Conservation (phyloP, 305 asterid species). For the Withania somnifera region DNA sequence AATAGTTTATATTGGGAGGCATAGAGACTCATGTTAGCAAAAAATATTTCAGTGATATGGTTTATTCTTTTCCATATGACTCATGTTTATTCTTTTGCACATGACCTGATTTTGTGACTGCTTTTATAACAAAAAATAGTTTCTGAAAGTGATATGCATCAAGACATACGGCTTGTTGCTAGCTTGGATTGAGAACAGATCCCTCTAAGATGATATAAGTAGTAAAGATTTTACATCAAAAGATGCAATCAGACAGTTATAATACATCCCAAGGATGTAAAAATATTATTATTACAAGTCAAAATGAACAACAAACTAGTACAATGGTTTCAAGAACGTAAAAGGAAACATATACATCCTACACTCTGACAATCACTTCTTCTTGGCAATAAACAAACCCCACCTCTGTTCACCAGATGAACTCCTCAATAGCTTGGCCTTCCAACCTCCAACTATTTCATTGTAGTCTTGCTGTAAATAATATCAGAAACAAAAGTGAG, state of each 20-base stretch:
- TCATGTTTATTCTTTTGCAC: too few relatives aligned
- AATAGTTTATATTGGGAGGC: neutral
- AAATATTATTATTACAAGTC: neutral
- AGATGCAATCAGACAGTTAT: neutral
- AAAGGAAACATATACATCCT: neutral
- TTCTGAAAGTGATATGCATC: neutral
- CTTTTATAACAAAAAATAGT: too few relatives aligned
- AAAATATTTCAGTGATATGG: neutral
- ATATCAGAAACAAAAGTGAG: neutral
- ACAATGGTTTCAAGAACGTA: neutral
- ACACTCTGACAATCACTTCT: constrained; percentile 6
- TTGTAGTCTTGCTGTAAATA: constrained; percentile 60
- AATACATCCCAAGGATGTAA: neutral
- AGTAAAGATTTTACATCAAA: neutral
- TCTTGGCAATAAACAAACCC: constrained; percentile 87
- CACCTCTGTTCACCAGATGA: constrained; percentile 91
- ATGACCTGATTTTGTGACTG: neutral
- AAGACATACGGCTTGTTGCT: neutral
- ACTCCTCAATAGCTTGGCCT: constrained; percentile 68
- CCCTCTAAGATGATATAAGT: neutral
- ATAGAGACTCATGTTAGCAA: neutral
- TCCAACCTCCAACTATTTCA: constrained; percentile 89
- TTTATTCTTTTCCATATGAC: too few relatives aligned
- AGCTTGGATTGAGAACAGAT: neutral
- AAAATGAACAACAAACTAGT: neutral